A percentile compares a stretch with the other conserved stretches of the same genome.
Conservation (phyloP, 805 yeast genomes). For the Komagataella phaffii region DNA sequence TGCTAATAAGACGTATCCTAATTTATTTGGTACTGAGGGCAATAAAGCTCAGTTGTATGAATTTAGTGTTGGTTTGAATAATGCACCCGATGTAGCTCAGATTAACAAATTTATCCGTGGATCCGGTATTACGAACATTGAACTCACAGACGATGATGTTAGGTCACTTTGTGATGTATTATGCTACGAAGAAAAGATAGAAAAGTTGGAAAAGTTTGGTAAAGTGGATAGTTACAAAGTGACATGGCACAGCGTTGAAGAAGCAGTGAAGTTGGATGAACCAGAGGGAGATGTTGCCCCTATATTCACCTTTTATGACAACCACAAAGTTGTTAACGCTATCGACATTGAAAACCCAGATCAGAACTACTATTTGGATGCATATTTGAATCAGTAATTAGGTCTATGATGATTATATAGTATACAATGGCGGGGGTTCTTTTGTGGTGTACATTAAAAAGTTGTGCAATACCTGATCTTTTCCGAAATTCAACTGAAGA, state of each 20-base stretch:
- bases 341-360: neutral
- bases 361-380: neutral
- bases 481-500: neutral
- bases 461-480: neutral
- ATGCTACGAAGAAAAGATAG: slow-evolving; percentile 76
- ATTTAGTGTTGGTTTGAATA: slow-evolving; percentile 28
- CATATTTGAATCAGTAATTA: neutral
- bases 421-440: neutral
- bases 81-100: slow-evolving; percentile 57
- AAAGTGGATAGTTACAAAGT: slow-evolving; percentile 59
- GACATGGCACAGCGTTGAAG: slow-evolving; percentile 71
- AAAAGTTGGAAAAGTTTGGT: slow-evolving; percentile 56
- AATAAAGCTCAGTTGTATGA: slow-evolving; percentile 23
- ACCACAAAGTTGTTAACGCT: neutral
- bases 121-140: slow-evolving; percentile 71
- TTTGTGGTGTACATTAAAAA: neutral
- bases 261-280: slow-evolving; percentile 24
- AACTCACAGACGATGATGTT: slow-evolving; percentile 60
- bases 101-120: slow-evolving; percentile 62
- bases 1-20: slow-evolving; percentile 64
- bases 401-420: neutral
- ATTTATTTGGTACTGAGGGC: slow-evolving; percentile 37
- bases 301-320: neutral
- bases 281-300: neutral
- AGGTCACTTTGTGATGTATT: slow-evolving; percentile 79